phyloP scores from a whole-genome alignment of 768 basidiomycete genomes.

The Hygrophorus pudorinus region DNA sequence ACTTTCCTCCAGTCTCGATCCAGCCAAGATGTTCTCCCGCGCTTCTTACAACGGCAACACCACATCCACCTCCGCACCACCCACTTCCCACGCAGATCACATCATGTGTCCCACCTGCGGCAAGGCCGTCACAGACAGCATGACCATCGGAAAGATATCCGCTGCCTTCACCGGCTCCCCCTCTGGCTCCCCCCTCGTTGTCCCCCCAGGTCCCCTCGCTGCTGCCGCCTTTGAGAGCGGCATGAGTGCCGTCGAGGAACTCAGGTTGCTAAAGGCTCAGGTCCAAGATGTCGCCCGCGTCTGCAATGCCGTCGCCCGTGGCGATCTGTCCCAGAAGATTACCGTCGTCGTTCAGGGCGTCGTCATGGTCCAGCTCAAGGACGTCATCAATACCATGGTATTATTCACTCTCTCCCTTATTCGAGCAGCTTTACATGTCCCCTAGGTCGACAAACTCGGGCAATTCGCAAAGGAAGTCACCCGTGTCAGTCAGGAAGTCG shows the following conservation, averaged over 20 bases:
- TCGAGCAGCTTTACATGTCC: not conserved
- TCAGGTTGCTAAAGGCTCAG: slow-evolving; percentile 54
- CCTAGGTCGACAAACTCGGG: slow-evolving; percentile 45
- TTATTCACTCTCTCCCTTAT: not conserved
- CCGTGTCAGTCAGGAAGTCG: slow-evolving; percentile 76
- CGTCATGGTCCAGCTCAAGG: slow-evolving; percentile 65
- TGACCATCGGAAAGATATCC: slow-evolving; percentile 18
- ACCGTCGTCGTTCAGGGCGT: slow-evolving; percentile 59
- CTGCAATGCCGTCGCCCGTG: slow-evolving; percentile 61
- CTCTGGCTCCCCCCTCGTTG: slow-evolving; percentile 20
- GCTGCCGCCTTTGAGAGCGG: slow-evolving; percentile 48
- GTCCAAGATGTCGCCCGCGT: slow-evolving; percentile 66
- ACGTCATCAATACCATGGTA: slow-evolving; percentile 53
- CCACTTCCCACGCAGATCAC: slow-evolving; percentile 26
- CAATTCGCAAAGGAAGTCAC: slow-evolving; percentile 91
- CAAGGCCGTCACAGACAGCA: slow-evolving; percentile 29
- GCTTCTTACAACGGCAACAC: slow-evolving; percentile 11
- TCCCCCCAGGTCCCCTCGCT: slow-evolving; percentile 43
- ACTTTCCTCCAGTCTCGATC: slow-evolving; percentile 22
- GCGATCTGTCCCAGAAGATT: slow-evolving; percentile 62
- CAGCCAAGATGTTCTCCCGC: slow-evolving; percentile 15
- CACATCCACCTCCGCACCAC: slow-evolving; percentile 22
- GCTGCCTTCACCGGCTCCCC: slow-evolving; percentile 5
- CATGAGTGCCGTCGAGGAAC: slow-evolving; percentile 60
- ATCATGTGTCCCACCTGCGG: slow-evolving; percentile 39